phyloP scores from a whole-genome alignment of 768 basidiomycete genomes.

The Strobilomyces echinocephalus region DNA sequence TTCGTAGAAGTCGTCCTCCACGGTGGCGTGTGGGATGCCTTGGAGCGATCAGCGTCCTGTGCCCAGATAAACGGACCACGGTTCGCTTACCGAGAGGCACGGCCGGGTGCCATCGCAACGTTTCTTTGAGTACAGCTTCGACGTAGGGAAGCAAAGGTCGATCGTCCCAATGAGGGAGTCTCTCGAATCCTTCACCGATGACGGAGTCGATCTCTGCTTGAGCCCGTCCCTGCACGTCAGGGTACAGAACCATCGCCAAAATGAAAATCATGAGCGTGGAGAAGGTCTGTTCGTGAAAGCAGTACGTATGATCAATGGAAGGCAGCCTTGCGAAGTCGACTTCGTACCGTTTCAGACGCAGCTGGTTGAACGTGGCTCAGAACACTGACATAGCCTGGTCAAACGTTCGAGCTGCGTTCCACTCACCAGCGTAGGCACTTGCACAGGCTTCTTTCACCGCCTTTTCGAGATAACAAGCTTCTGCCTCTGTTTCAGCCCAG shows the following conservation, averaged over 20 bases:
- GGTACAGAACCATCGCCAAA: constrained; percentile 24
- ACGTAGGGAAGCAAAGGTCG: constrained; percentile 19
- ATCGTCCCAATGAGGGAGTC: constrained; percentile 22
- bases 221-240: constrained; percentile 20
- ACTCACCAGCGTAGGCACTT: constrained; percentile 17
- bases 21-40: constrained; percentile 31
- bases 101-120: constrained; percentile 23
- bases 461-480: constrained; percentile 13
- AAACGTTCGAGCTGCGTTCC: neutral
- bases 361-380: constrained; percentile 7
- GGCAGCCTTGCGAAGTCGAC: neutral
- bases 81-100: constrained; percentile 9
- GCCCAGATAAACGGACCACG: neutral
- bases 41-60: neutral
- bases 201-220: constrained; percentile 18
- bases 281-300: constrained; percentile 11
- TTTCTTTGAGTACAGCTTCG: constrained; percentile 20
- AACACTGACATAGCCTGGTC: constrained; percentile 2
- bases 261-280: constrained; percentile 20
- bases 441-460: constrained; percentile 23
- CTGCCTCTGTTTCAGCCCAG: constrained; percentile 2
- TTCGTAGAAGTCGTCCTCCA: constrained; percentile 39
- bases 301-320: constrained; percentile 6
- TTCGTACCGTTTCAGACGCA: constrained; percentile 23
- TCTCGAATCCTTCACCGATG: constrained; percentile 14